These are phyloP conservation scores for Kuraishia borneana DNA, from an alignment of 805 yeast species.

Conservation along the genomic window DNA sequence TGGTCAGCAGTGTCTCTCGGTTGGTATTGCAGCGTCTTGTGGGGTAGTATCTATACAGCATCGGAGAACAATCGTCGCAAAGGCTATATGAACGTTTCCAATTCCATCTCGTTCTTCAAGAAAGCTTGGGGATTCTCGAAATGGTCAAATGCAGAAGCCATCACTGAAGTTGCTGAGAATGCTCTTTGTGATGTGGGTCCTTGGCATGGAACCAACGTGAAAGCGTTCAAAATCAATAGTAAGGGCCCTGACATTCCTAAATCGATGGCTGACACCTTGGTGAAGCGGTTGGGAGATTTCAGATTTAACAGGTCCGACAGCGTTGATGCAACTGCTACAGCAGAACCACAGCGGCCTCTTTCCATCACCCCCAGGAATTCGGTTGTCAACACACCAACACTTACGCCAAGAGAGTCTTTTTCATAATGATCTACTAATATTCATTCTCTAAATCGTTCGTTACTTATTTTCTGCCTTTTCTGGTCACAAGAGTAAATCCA, in stretches of 20 bases:
- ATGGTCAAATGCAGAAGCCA: constrained; percentile 14
- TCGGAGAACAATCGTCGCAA: constrained; percentile 21
- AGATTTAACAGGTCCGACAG: constrained; percentile 19
- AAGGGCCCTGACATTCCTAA: constrained; percentile 9
- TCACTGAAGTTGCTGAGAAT: constrained; percentile 7
- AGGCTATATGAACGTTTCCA: constrained; percentile 23
- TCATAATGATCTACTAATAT: constrained; percentile 4
- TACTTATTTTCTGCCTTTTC: constrained; percentile 47
- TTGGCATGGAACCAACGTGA: constrained; percentile 36
- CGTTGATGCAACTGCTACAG: constrained; percentile 11
- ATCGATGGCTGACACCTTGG: constrained; percentile 30
- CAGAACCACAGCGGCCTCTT: constrained; percentile 5
- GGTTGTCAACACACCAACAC: constrained; percentile 5
- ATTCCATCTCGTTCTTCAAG: constrained; percentile 17
- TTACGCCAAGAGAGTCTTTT: constrained; percentile 5
- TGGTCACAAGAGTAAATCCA: constrained; percentile 84
- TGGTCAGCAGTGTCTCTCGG: constrained; percentile 62
- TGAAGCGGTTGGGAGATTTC: constrained; percentile 35
- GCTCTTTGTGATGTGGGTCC: constrained; percentile 20
- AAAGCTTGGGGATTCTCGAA: constrained; percentile 23
- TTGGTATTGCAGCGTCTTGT: constrained; percentile 63
- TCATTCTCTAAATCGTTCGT: constrained; percentile 1
- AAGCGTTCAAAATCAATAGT: constrained; percentile 25
- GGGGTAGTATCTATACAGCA: constrained; percentile 41
- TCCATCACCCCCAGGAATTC: constrained; percentile 6